Base-by-base conservation (phyloP, 352 stramenopile genomes). In the Pythium pyrilobum region DNA sequence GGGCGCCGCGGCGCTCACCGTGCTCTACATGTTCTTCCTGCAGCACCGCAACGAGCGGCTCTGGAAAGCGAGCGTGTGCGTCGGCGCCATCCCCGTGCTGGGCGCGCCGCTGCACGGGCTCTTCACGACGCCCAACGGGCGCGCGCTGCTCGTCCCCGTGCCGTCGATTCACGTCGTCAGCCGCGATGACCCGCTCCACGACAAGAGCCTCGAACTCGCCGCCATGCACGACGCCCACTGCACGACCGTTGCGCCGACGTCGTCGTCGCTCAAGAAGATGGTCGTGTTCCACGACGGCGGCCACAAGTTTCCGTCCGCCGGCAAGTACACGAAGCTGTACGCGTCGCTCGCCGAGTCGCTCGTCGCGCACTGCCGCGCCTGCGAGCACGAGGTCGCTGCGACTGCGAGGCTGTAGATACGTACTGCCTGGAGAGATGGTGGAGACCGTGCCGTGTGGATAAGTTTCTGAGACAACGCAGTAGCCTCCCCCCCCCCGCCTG, bases 131-230 rank as follows among this genome's bases (percentile, higher is more conserved):
- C 52, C 62, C 10, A 44, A 61, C 38, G 47, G 52, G 2, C 52
- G 45, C 4, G 43, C 59, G 27, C 25, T 64, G 9, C 27, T 58
- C 1, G 56, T 69, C 9, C 55, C 55, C 9, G 59, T 66, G 33
- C 64, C 64, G 21, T 80, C 73, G 11, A 74, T 84, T 33, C 73
- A 84, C 50, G 52, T 84, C 29, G 37, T 78, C 13, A 68, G 70
- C 16, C 62, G 67, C 46, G 64, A 49, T 12, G 73, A 84, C 37
- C 48, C 57, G 23, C 39, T 73, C 15, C 65, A 50, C 42, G 41
- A 67, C 10, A 52, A 71, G 25, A 62, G 58, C 28, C 49, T 64
- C 40, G 55, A 57, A 16, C 58, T 74, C 20, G 52, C 58, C 1
- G 58, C 61, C 5, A 69, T 74, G 64, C 76, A 74, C 52, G 61